Conservation (phyloP, 371 early-diverging fungal genomes). For the Parasitella parasitica region DNA sequence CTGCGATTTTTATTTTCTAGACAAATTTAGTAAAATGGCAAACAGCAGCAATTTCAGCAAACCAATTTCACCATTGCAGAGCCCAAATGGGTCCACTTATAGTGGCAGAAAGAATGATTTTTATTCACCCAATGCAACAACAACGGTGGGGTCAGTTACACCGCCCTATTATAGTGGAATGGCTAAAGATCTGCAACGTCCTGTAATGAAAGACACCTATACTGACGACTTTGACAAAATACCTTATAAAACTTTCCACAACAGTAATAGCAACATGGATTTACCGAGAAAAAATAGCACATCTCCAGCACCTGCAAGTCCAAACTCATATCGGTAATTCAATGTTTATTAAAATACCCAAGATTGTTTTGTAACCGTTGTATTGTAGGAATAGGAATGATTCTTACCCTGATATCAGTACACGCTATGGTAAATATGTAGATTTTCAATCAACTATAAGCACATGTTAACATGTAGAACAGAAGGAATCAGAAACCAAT, state of each 20-base stretch:
- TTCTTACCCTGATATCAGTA: conserved; percentile 8
- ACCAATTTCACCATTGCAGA: conserved; percentile 27
- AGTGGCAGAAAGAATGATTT: not conserved
- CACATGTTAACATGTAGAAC: not conserved
- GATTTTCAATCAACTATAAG: not conserved
- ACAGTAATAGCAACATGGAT: conserved; percentile 6
- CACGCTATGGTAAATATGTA: conserved; percentile 10
- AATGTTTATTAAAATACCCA: not conserved
- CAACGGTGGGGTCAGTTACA: conserved; percentile 22
- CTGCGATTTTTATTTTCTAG: conserved; percentile 1
- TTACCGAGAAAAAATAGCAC: conserved; percentile 40
- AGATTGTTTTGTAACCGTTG: conserved; percentile 1
- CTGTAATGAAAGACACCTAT: conserved; percentile 13
- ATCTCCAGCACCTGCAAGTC: conserved; percentile 44
- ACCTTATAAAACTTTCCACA: conserved; percentile 7
- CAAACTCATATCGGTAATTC: conserved; percentile 28
- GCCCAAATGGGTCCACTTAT: conserved; percentile 12
- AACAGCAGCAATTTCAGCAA: not conserved
- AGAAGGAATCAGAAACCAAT: conserved; percentile 23
- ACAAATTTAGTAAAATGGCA: conserved; percentile 4
- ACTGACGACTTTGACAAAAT: conserved; percentile 21
- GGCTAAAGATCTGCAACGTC: conserved; percentile 21
- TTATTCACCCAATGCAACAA: not conserved
- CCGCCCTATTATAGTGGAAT: conserved; percentile 32
- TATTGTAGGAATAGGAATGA: conserved; percentile 7